Conservation (phyloP, 331 rosid species). For the Quercus tomentella region DNA sequence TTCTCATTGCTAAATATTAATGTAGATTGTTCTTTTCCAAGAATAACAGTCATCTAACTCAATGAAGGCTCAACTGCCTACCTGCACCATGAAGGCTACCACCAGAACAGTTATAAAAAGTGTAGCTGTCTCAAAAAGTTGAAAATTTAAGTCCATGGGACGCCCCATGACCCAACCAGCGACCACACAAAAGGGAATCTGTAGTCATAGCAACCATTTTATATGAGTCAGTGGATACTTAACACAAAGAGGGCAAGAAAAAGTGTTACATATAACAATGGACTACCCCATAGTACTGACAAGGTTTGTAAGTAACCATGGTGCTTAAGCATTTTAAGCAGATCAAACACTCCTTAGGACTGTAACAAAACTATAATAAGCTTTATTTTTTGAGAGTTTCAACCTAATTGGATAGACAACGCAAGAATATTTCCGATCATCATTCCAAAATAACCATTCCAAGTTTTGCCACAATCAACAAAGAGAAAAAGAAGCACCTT, state of each 20-base stretch:
- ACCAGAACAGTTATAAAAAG: slow-evolving; percentile 88
- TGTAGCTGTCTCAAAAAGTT: slow-evolving; percentile 92
- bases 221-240: neutral
- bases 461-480: neutral
- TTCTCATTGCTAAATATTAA: neutral
- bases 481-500: neutral
- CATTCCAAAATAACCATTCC: neutral
- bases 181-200: slow-evolving; percentile 95
- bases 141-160: slow-evolving; percentile 90
- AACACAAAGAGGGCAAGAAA: neutral
- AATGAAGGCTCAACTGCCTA: slow-evolving; percentile 21
- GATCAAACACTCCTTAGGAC: neutral
- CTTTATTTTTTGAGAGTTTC: too few relatives aligned
- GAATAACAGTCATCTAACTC: neutral
- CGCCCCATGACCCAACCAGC: slow-evolving; percentile 92
- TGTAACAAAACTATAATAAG: neutral
- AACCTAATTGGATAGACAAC: neutral
- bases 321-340: neutral
- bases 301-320: too few relatives aligned
- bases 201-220: slow-evolving; percentile 15
- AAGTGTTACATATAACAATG: neutral
- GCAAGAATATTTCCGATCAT: neutral
- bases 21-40: neutral
- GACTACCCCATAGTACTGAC: too few relatives aligned
- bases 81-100: slow-evolving; percentile 96